Conservation (phyloP, 2,329 filamentous ascomycete genomes). For the Fusarium palustre region DNA sequence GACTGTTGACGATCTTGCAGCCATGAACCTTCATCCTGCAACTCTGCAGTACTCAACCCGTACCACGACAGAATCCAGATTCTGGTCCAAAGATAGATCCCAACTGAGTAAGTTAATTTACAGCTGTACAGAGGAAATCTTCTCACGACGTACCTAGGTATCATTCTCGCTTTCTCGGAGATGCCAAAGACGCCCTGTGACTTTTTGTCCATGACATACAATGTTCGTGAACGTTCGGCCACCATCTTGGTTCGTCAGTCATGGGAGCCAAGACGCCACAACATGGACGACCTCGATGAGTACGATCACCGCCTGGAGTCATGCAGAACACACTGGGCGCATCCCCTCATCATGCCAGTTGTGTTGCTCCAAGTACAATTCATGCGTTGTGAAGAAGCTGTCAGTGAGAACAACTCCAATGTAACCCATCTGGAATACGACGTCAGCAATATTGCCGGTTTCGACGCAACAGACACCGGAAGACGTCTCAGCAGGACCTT, state of each 20-base stretch:
- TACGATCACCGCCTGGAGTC: constrained; percentile 60
- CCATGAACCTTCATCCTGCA: constrained; percentile 54
- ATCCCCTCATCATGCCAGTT: constrained; percentile 59
- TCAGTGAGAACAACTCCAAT: constrained; percentile 58
- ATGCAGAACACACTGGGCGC: constrained; percentile 59
- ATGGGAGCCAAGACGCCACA: constrained; percentile 56
- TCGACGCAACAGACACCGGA: constrained; percentile 49
- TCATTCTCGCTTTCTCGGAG: constrained; percentile 60
- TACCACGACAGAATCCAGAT: constrained; percentile 55
- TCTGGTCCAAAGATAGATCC: constrained; percentile 55
- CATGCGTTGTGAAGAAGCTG: constrained; percentile 58
- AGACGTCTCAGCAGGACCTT: constrained; percentile 41
- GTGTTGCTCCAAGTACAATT: constrained; percentile 61
- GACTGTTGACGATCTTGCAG: constrained; percentile 51
- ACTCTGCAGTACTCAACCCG: constrained; percentile 56
- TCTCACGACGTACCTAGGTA: constrained; percentile 45
- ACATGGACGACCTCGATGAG: constrained; percentile 58
- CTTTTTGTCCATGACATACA: constrained; percentile 61
- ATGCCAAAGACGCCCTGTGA: constrained; percentile 60
- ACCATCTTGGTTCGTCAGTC: constrained; percentile 59
- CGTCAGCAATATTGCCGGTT: constrained; percentile 58
- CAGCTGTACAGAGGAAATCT: no score
- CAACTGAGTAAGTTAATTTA: constrained; percentile 48
- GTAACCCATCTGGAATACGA: constrained; percentile 57
- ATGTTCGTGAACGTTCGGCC: constrained; percentile 53